Percentiles rank a stretch among this genome's conserved stretches.
Evolutionary conservation across 1,284 basidiomycete species (phyloP).

Genomic region (Golubevia sp.): DNA sequence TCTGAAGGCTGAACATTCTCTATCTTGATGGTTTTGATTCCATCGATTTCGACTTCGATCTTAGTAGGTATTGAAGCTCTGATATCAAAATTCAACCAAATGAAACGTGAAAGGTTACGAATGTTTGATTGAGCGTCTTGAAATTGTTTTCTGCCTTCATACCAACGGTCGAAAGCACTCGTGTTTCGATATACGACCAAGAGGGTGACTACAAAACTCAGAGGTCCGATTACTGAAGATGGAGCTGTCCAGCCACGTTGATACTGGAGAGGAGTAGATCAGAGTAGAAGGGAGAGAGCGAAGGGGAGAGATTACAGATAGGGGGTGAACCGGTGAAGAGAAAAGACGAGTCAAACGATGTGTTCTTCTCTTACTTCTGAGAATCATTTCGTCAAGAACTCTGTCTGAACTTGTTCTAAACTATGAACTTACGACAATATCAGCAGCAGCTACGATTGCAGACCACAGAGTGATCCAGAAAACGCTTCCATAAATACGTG

Average conservation of each 20-base stretch:
- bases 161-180: conserved; percentile 34
- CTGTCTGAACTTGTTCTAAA: too few species aligned
- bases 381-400: too few species aligned
- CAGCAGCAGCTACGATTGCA: conserved; percentile 21
- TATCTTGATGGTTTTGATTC: background rate
- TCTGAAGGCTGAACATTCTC: background rate
- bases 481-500: conserved; percentile 24
- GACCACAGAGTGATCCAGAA: conserved; percentile 27
- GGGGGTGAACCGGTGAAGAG: too few species aligned
- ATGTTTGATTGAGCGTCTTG: conserved; percentile 20
- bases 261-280: conserved; percentile 9
- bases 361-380: too few species aligned
- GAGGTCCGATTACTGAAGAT: conserved; percentile 20
- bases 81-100: conserved; percentile 35
- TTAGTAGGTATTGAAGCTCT: background rate
- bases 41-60: conserved; percentile 4
- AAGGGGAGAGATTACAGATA: too few species aligned
- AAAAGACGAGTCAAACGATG: too few species aligned
- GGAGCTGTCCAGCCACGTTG: conserved; percentile 20
- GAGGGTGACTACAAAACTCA: conserved; percentile 32
- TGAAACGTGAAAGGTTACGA: conserved; percentile 10
- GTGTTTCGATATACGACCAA: conserved; percentile 38
- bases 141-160: conserved; percentile 28
- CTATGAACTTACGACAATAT: conserved; percentile 12
- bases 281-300: too few species aligned